Base-by-base conservation (phyloP, 345 rosid species). In the Salix suchowensis region DNA sequence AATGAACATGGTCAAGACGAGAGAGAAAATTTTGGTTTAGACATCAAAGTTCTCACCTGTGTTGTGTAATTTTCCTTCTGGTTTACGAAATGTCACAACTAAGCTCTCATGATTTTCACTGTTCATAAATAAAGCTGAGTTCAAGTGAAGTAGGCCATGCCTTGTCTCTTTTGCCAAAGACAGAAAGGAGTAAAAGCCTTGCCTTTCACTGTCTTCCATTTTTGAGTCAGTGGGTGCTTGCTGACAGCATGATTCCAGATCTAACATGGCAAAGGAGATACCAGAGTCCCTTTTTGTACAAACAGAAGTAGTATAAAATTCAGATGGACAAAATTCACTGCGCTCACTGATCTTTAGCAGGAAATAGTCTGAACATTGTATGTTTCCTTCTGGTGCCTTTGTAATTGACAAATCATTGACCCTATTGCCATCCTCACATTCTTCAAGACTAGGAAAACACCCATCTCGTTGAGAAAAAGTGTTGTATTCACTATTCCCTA, bases 111-210 rank as follows among this genome's bases (percentile, higher is more conserved):
- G 77, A 66, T 75, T 70, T 40, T 46, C 3, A 72, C 79, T 40
- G 6, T 72, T 73, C 39, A 78, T 72, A 37, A 65, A 81, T 74
- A 87, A 81, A 79, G 83, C 82, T 76, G 85, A 79, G 73, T 74
- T 79, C 71, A 67, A 70, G 28, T 77, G 79, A 65, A 73, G 61
- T 14, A 61, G 61, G n/a, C 46, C 61, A 50, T 48, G 54, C 44
- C 73, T 75, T 69, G 54, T 70, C 28, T 39, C 78, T 65, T 64
- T 60, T 42, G 74, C 65, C 40, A 70, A 71, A 28, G 62, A 54
- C 70, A 40, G 70, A 76, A 79, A 65, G 42, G 34, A 81, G 69
- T 26, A 54, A 48, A n/a, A 58, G 44, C 78, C 75, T 75, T 79
- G 62, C 44, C 73, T 74, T 79, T 50, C 71, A 23, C 76, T 11